Conservation (phyloP, 495 filamentous ascomycete genomes). For the Neurospora pannonica region DNA sequence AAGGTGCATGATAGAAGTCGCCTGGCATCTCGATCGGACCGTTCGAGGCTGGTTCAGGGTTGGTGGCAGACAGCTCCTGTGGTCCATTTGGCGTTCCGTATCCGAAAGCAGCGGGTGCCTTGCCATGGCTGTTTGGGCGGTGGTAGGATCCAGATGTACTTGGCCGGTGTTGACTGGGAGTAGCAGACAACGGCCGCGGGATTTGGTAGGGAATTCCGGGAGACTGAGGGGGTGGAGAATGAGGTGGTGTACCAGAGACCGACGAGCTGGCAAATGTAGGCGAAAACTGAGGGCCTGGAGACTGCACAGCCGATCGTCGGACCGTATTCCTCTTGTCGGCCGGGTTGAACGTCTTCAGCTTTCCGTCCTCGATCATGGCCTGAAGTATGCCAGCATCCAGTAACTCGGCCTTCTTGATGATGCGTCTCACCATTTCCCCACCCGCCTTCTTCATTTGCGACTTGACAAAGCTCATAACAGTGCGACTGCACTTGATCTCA, state of each 20-base stretch:
- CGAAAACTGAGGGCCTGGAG: constrained; percentile 21
- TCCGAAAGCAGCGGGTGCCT: not conserved
- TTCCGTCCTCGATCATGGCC: constrained; percentile 42
- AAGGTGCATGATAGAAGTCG: constrained; percentile 29
- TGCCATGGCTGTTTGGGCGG: not conserved
- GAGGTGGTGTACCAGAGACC: constrained; percentile 12
- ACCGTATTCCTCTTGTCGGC: constrained; percentile 26
- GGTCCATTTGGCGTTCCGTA: constrained; percentile 7
- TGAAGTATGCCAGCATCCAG: constrained; percentile 38
- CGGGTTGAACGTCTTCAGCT: constrained; percentile 40
- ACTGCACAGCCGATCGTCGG: constrained; percentile 18
- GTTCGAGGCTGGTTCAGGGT: constrained; percentile 3
- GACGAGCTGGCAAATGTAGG: constrained; percentile 8
- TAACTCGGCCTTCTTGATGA: constrained; percentile 57
- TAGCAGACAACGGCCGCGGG: constrained; percentile 24
- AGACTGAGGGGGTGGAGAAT: constrained; percentile 18
- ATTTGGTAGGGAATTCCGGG: constrained; percentile 33
- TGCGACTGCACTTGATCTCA: constrained; percentile 62
- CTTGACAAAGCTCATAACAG: constrained; percentile 59
- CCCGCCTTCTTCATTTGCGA: constrained; percentile 57
- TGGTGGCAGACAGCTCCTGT: constrained; percentile 15
- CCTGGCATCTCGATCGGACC: constrained; percentile 37
- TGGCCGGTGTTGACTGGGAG: constrained; percentile 8
- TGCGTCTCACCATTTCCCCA: constrained; percentile 51
- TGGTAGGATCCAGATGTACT: not conserved